Evolutionary conservation across 345 rosid species (phyloP).

Genomic region (Dipteronia dyeriana): DNA sequence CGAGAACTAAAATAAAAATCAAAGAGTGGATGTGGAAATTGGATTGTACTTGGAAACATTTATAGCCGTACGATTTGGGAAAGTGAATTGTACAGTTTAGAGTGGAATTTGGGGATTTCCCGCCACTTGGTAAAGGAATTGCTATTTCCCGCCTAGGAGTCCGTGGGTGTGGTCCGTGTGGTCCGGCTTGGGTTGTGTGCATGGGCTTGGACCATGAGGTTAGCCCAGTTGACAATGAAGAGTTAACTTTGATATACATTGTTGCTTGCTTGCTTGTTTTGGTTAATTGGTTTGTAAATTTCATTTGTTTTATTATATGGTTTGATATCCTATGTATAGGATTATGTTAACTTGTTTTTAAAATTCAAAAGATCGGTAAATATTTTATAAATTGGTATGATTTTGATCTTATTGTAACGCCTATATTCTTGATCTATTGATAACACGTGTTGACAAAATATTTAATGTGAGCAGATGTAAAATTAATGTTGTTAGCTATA

Average conservation of each 20-base stretch:
- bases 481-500: no score
- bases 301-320: no score
- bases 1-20: no score
- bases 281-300: neutral
- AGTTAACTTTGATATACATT: neutral
- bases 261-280: neutral
- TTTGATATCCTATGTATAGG: neutral
- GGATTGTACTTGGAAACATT: neutral
- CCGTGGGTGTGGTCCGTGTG: neutral
- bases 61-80: no score
- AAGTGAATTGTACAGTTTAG: neutral
- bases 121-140: slow-evolving; percentile 26
- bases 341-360: no score
- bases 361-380: no score
- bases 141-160: slow-evolving; percentile 32
- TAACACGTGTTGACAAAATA: no score
- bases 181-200: neutral
- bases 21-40: no score
- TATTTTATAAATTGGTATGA: no score
- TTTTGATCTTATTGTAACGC: no score
- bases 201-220: neutral
- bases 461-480: no score
- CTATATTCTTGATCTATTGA: no score
- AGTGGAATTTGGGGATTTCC: slow-evolving; percentile 31
- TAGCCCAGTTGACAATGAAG: neutral